Base-by-base conservation (phyloP, 2,329 filamentous ascomycete species). In the Ambrosiella beaveri region DNA sequence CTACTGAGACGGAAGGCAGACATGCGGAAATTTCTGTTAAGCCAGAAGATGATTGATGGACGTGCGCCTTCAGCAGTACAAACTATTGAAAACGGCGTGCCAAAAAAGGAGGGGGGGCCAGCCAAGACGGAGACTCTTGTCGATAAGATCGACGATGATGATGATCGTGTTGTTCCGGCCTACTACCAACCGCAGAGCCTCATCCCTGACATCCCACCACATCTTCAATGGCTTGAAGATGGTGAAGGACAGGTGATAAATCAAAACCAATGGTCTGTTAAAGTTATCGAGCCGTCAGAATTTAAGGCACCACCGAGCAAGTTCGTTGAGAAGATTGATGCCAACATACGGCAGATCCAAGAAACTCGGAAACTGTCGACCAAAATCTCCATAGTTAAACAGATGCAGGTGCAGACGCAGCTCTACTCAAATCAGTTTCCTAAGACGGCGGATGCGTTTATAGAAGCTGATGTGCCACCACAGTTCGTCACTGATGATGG, bases 401-500 rank as follows among this genome's bases (percentile, higher is more conserved):
- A 98, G 72, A 98, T 98, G 93, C 93, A 98, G 71, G 81, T 97
- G 57, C 93, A 98, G 69, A 88, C 89, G 56, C 93, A 96, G 79
- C 87, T 88, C 67, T 98, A 98, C 68, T 86, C 90, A 66, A 98
- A 98, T 66, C 93, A 98, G 69, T 98, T 98, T 65, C 89, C 91
- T 63, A 96, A 95, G 71, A 95, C 95, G 67, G 88, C 95, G 62
- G 85, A 91, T 66, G 87, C 88, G 0, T 96, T 98, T 62, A 72
- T 84, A 15, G 93, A 98, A 70, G 77, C 80, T 47, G 93, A 97
- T 66, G 82, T 93, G 56, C 84, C 89, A 55, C 81, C 89, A n/a
- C 85, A 93, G 66, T 91, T 96, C 58, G 82, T 93, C 57, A 87
- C 87, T 41, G 90, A 95, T 64, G 83, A 91, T 61, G 88, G 91